These are phyloP conservation scores for Rhodotorula sp. DNA, from an alignment of 1,284 basidiomycete genomes.

Conservation along the genomic window DNA sequence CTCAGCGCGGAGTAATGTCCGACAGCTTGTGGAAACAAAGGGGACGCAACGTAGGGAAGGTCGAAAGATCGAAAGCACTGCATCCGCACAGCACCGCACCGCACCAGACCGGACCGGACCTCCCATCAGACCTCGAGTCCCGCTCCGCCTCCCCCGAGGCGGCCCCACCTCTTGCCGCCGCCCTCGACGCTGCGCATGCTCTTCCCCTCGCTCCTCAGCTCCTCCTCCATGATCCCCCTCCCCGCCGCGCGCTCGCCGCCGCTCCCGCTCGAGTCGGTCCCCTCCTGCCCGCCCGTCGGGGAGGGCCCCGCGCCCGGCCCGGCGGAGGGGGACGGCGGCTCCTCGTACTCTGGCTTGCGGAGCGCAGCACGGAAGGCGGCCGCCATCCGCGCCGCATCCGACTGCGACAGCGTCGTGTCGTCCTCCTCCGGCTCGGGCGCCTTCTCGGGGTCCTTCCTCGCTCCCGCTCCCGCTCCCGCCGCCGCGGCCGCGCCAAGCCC, in stretches of 20 bases:
- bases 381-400: slow-evolving; percentile 83
- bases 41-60: too few species aligned
- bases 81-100: background rate
- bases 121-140: too few species aligned
- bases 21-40: too few species aligned
- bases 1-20: background rate
- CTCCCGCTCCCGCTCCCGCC: slow-evolving; percentile 49
- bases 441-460: slow-evolving; percentile 65
- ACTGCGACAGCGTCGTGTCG: slow-evolving; percentile 68
- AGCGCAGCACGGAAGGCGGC: slow-evolving; percentile 79
- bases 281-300: slow-evolving; percentile 10
- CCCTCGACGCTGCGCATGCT: slow-evolving; percentile 30
- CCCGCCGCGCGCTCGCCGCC: slow-evolving; percentile 8
- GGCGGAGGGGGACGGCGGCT: background rate
- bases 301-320: slow-evolving; percentile 14
- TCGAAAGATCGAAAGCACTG: background rate
- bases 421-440: background rate
- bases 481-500: slow-evolving; percentile 3
- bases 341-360: slow-evolving; percentile 67
- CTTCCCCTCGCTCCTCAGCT: slow-evolving; percentile 39
- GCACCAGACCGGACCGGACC: too few species aligned
- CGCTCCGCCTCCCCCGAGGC: background rate
- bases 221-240: slow-evolving; percentile 28
- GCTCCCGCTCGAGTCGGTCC: slow-evolving; percentile 16
- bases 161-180: slow-evolving; percentile 23